Conservation (phyloP, 176 grass and related monocot genomes). For the Phoenix dactylifera region DNA sequence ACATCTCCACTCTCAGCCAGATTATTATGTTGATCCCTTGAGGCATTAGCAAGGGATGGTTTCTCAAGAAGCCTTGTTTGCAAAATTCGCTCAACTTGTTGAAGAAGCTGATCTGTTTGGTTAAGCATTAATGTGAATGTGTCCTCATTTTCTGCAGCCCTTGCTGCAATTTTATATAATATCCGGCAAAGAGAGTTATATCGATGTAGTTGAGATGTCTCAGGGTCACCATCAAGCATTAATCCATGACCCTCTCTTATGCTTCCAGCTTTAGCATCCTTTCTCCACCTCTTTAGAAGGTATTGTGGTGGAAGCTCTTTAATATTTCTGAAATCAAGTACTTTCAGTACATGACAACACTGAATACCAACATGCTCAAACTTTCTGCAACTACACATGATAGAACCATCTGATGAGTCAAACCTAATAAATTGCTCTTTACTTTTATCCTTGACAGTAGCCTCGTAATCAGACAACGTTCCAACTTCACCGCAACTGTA, state of each 20-base stretch:
- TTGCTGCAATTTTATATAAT: slow-evolving; percentile 74
- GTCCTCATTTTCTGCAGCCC: slow-evolving; percentile 67
- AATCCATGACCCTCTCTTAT: slow-evolving; percentile 29
- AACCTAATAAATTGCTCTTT: slow-evolving; percentile 70
- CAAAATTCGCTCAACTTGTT: slow-evolving; percentile 58
- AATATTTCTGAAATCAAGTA: slow-evolving; percentile 63
- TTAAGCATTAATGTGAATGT: slow-evolving; percentile 49
- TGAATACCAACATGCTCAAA: slow-evolving; percentile 69
- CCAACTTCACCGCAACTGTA: slow-evolving; percentile 63
- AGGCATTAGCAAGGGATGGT: slow-evolving; percentile 33
- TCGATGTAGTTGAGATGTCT: slow-evolving; percentile 36
- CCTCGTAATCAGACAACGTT: slow-evolving; percentile 52
- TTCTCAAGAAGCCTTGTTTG: slow-evolving; percentile 34
- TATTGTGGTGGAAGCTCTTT: slow-evolving; percentile 66
- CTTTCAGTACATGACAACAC: slow-evolving; percentile 88
- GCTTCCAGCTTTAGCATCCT: slow-evolving; percentile 49
- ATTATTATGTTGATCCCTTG: slow-evolving; percentile 34
- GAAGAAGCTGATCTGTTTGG: slow-evolving; percentile 61
- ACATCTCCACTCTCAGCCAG: slow-evolving; percentile 36
- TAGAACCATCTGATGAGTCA: slow-evolving; percentile 52
- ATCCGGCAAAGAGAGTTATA: slow-evolving; percentile 54
- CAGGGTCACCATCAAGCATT: slow-evolving; percentile 31
- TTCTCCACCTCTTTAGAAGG: slow-evolving; percentile 78
- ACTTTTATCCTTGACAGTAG: slow-evolving; percentile 51
- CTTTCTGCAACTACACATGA: slow-evolving; percentile 71